Base-by-base conservation (phyloP, 768 basidiomycete genomes). In the Collybiopsis confluens region DNA sequence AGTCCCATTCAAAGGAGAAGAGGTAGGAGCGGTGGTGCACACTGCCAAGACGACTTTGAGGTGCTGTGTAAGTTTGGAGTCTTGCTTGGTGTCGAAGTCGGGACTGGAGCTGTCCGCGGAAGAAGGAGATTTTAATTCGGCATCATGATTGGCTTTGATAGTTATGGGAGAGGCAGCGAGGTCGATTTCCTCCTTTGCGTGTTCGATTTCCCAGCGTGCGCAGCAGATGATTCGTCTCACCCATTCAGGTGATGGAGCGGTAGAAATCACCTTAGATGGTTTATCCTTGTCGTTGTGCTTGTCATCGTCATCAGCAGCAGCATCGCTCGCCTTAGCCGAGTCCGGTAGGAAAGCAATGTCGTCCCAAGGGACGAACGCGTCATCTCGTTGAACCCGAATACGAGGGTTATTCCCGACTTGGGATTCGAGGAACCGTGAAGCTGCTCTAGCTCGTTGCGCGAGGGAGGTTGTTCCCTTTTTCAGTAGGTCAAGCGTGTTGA, bases 401-500 rank as follows among this genome's bases (percentile, higher is more conserved):
- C 90, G 85, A 3, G 85, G 78, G 62, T 92, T 92, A 21, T 82
- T 78, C 28, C 91, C 91, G 36, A 93, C 90, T 67, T 91, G 87
- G 1, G 86, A 84, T 67, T 97, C 94, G 40, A 97, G 79, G 50
- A 92, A 85, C 21, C 94, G 86, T 10, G 93, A 92, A 11, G 93
- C 94, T 0, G 86, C 77, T 20, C 94, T 88, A 1, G 93, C 93
- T 24, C 86, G 83, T 63, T 89, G 82, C 0, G 93, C 91, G 10
- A 92, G 77, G 0, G 81, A 70, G 24, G 78, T 88, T 0, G 85
- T 83, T 1, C 93, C 93, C 65, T 96, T 97, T 79, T 97, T 97
- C 63, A 96, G 80, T 1, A 95, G 72, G 64, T 97, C 94, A 2
- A 97, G 78, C 0, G 93, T 95, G 62, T 93, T 95, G 24, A 97